These are phyloP conservation scores for Solanum hybrid DNA, from an alignment of 305 asterid species.

Conservation along the genomic window DNA sequence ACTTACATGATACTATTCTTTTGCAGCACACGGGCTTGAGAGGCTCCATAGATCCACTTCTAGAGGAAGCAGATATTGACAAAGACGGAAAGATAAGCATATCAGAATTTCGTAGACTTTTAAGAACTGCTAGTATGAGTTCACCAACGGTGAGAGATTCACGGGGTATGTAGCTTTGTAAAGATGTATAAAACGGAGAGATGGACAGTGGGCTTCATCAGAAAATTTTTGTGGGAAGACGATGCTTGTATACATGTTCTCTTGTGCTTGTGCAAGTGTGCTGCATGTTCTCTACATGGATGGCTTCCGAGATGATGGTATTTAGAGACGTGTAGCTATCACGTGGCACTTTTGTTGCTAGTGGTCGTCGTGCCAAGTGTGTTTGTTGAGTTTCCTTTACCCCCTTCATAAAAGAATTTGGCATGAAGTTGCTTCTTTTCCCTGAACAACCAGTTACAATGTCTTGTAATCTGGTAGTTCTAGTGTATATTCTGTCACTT, in stretches of 20 bases:
- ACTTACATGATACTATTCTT: background rate
- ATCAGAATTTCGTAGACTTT: slow-evolving; percentile 69
- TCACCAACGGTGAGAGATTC: slow-evolving; percentile 38
- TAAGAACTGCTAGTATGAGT: slow-evolving; percentile 78
- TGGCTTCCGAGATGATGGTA: background rate
- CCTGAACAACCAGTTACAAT: background rate
- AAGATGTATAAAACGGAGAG: background rate
- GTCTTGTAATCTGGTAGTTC: background rate
- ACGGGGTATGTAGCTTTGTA: background rate
- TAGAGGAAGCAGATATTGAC: slow-evolving; percentile 84
- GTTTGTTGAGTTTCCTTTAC: background rate
- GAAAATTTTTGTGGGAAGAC: background rate
- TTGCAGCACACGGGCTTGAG: slow-evolving; percentile 61
- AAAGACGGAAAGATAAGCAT: slow-evolving; percentile 79
- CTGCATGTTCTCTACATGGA: background rate
- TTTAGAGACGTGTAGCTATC: background rate
- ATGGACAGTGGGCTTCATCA: background rate
- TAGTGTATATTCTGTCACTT: background rate
- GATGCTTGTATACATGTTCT: background rate
- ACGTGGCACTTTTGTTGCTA: background rate
- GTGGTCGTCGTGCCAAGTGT: background rate
- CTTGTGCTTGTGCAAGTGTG: background rate
- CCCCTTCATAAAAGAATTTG: background rate
- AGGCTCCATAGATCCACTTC: slow-evolving; percentile 66
- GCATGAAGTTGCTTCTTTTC: background rate